Base-by-base conservation (phyloP, 1,284 basidiomycete species). In the Cryptococcus sp. region DNA sequence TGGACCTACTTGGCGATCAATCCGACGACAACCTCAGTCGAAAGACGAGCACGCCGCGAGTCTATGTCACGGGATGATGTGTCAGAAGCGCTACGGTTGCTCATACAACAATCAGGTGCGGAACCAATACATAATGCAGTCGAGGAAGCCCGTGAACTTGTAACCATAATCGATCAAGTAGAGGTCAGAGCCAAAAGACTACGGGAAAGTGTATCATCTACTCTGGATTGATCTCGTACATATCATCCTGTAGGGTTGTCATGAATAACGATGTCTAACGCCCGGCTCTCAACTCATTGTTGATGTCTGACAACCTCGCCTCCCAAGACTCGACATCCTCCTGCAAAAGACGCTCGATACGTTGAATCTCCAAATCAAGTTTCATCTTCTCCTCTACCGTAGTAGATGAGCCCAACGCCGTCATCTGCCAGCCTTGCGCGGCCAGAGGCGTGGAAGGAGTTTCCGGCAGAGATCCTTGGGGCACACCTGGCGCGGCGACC, bases 291-390 rank as follows among this genome's bases (percentile, higher is more conserved):
- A 78, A 52, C 61, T 78, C 71, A 16, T 52, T 76, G 52, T 83
- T 84, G 43, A 91, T 87, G 56, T 89, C 86, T 5, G 80, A 81
- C 53, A 93, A 76, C 68, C 84, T 85, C 52, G 75, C 76, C 78
- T 91, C 87, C 65, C 92, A 80, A 54, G 79, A 71, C 39, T 78
- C 79, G 44, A 91, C 91, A 78, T 92, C 90, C 22, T 54, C 59
- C 11, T 83, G 54, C 41, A 79, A 54, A 4, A 72, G 60, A 19
- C 44, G 59, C 53, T 76, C 71, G 25, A 77, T 63, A 22, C 65
- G 52, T 57, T 72, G 68, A 56, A 78, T 75, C 64, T 78, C 77
- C 55, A 67, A 80, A 59, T 87, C 85, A 11, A 76, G 51, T 56
- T 74, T 74, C 39, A 74, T 53, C 48, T 71, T 67, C 56, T 78